These are phyloP conservation scores for Pyrenophora graminea DNA, from an alignment of 2,329 filamentous ascomycete species.

Conservation along the genomic window DNA sequence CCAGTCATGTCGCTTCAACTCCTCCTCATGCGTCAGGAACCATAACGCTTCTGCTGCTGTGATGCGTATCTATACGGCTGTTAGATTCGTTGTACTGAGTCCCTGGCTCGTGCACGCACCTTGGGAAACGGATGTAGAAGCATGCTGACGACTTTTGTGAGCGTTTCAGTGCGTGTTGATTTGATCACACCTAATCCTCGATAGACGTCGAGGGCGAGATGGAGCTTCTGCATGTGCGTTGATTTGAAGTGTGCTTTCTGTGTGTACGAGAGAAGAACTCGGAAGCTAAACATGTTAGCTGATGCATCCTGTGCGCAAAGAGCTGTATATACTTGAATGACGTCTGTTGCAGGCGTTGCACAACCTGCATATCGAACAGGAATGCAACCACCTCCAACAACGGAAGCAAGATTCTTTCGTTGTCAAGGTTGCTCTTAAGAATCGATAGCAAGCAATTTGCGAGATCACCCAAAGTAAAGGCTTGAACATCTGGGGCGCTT, in stretches of 20 bases:
- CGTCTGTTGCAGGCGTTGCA: conserved; percentile 45
- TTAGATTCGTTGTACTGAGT: conserved; percentile 3
- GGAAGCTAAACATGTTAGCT: conserved; percentile 47
- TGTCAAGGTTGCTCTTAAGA: conserved; percentile 39
- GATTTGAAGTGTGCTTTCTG: conserved; percentile 84
- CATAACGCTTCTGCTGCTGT: conserved; percentile 50
- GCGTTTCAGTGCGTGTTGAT: conserved; percentile 59
- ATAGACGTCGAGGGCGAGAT: conserved; percentile 81
- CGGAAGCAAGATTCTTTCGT: conserved; percentile 75
- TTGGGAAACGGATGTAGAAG: conserved; percentile 81
- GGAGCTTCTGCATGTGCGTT: conserved; percentile 78
- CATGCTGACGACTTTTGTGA: conserved; percentile 72
- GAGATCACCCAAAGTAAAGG: conserved; percentile 33
- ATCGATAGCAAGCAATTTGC: conserved; percentile 34
- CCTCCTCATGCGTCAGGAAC: conserved; percentile 42
- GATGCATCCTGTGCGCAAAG: neutral
- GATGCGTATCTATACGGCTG: conserved; percentile 32
- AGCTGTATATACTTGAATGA: conserved; percentile 59
- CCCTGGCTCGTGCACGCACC: conserved; percentile 48
- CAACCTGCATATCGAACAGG: conserved; percentile 57
- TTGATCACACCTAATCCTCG: conserved; percentile 65
- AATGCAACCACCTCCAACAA: conserved; percentile 78
- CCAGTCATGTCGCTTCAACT: conserved; percentile 35
- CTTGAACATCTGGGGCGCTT: neutral
- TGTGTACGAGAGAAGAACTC: conserved; percentile 68